Evolutionary conservation across 2,329 filamentous ascomycete genomes (phyloP).

Genomic region (Cladosporium colombiae): DNA sequence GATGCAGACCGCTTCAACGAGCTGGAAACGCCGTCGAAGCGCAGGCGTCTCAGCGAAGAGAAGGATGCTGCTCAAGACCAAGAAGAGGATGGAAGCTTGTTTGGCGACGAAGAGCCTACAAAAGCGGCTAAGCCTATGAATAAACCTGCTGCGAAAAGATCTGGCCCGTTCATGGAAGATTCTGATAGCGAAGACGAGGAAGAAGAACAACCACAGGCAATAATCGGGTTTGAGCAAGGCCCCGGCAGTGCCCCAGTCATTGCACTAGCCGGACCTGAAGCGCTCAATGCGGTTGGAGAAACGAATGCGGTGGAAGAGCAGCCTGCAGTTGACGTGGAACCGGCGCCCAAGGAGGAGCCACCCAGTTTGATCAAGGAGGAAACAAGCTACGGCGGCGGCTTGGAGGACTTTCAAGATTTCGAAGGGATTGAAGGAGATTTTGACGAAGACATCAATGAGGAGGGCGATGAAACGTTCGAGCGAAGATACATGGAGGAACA

Average conservation of each 20-base stretch:
- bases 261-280: not conserved
- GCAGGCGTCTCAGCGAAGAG: constrained; percentile 19
- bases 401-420: constrained; percentile 54
- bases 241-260: constrained; percentile 15
- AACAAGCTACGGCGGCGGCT: constrained; percentile 49
- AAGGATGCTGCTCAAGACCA: constrained; percentile 27
- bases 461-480: constrained; percentile 55
- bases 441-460: constrained; percentile 61
- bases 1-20: constrained; percentile 47
- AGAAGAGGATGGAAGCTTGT: constrained; percentile 24
- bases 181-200: constrained; percentile 61
- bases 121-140: not conserved
- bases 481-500: constrained; percentile 75
- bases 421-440: constrained; percentile 55
- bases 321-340: not conserved
- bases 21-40: constrained; percentile 26
- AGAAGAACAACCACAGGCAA: constrained; percentile 29
- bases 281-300: constrained; percentile 1
- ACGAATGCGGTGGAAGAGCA: not conserved
- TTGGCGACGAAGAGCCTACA: constrained; percentile 5
- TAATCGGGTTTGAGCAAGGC: constrained; percentile 26
- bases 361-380: constrained; percentile 48
- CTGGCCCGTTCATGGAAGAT: constrained; percentile 70
- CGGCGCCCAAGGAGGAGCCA: constrained; percentile 6
- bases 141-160: constrained; percentile 29